Conservation (phyloP, 768 basidiomycete species). For the Lentinula aciculospora region DNA sequence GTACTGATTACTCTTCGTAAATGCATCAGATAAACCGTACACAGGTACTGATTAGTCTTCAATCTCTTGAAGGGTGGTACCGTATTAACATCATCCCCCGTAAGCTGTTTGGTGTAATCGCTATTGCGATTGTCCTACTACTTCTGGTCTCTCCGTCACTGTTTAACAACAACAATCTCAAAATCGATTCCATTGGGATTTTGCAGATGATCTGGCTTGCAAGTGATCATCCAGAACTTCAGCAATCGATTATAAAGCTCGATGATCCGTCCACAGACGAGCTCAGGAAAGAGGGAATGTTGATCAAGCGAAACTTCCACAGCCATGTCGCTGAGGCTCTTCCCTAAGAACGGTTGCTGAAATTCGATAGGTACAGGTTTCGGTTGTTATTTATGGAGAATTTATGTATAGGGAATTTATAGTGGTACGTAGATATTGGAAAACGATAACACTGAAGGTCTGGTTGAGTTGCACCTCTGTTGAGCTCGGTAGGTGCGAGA, state of each 20-base stretch:
- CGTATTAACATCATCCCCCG: background rate
- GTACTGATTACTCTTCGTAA: background rate
- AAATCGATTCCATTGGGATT: conserved; percentile 6
- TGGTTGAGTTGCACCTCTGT: no score
- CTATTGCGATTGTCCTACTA: background rate
- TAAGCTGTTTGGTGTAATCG: background rate
- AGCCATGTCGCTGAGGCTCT: background rate
- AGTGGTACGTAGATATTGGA: no score
- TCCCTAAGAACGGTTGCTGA: background rate
- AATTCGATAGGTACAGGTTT: no score
- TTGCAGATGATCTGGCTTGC: conserved; percentile 7
- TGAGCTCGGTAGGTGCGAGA: no score
- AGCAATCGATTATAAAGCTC: background rate
- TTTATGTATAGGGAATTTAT: no score
- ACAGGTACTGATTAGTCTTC: background rate
- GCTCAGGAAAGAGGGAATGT: background rate
- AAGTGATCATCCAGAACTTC: conserved; percentile 2
- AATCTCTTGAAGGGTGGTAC: background rate
- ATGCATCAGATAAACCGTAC: background rate
- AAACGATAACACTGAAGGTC: no score
- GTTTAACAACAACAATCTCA: conserved; percentile 2
- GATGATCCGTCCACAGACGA: background rate
- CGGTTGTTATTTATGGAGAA: no score
- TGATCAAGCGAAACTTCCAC: background rate
- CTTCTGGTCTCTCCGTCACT: conserved; percentile 1